Conservation (phyloP, 2,329 filamentous ascomycete species). For the Penicillium capsulatum region DNA sequence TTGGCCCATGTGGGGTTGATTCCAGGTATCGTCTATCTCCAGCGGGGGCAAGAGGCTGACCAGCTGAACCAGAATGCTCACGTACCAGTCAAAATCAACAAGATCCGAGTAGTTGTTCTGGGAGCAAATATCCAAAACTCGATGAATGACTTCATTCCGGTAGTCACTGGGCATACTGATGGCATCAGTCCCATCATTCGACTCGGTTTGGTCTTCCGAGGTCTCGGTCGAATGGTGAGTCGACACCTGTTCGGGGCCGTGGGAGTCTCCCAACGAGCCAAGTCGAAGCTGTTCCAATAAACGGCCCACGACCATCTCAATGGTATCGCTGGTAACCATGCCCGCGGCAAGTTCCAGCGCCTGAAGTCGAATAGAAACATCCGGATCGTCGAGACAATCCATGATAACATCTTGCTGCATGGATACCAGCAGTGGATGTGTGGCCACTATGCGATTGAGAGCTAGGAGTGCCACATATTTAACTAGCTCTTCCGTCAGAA, state of each 20-base stretch:
- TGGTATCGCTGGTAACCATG: slow-evolving; percentile 86
- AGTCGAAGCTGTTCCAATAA: slow-evolving; percentile 78
- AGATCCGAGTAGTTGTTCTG: slow-evolving; percentile 82
- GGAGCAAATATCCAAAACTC: slow-evolving; percentile 85
- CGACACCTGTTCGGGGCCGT: slow-evolving; percentile 34
- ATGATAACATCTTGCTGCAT: slow-evolving; percentile 95
- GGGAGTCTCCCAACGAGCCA: slow-evolving; percentile 44
- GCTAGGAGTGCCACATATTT: slow-evolving; percentile 96
- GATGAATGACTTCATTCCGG: slow-evolving; percentile 71
- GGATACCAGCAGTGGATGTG: slow-evolving; percentile 82
- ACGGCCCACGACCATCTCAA: slow-evolving; percentile 78
- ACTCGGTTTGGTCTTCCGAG: not conserved
- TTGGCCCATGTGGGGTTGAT: slow-evolving; percentile 12
- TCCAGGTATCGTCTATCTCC: slow-evolving; percentile 22
- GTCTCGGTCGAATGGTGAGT: slow-evolving; percentile 5
- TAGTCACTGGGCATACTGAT: slow-evolving; percentile 75
- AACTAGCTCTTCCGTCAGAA: slow-evolving; percentile 52
- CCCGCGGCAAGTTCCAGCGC: slow-evolving; percentile 86
- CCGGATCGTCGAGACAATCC: slow-evolving; percentile 89
- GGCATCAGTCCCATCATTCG: slow-evolving; percentile 43
- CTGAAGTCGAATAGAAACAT: slow-evolving; percentile 92
- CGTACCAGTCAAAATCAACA: slow-evolving; percentile 94
- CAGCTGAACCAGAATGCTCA: slow-evolving; percentile 81
- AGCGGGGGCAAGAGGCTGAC: slow-evolving; percentile 56
- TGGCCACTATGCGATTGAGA: slow-evolving; percentile 88